Conservation (phyloP, 768 basidiomycete genomes). For the Lactifluus echinatus region DNA sequence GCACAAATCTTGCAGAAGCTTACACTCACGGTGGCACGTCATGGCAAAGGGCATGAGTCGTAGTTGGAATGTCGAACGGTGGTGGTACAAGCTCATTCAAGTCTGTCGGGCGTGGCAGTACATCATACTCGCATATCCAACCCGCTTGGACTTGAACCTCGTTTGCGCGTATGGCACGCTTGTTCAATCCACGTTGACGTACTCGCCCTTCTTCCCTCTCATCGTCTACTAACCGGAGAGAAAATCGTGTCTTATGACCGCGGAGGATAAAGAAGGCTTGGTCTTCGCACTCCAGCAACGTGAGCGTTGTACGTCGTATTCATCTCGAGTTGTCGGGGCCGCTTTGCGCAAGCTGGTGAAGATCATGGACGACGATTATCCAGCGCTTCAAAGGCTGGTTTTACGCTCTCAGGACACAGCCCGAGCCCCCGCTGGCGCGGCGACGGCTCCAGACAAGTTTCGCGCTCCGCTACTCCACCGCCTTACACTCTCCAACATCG, state of each 20-base stretch:
- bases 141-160: background rate
- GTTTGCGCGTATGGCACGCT: conserved; percentile 2
- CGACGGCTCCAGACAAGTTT: too few species aligned
- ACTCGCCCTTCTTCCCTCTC: conserved; percentile 5
- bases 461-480: too few species aligned
- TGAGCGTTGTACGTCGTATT: conserved; percentile 5
- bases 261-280: background rate
- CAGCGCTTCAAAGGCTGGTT: background rate
- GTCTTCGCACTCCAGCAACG: background rate
- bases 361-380: background rate
- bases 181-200: background rate
- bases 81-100: conserved; percentile 10
- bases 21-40: too few species aligned
- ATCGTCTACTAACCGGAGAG: background rate
- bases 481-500: too few species aligned
- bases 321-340: background rate
- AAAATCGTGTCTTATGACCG: background rate
- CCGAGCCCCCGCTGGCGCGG: background rate
- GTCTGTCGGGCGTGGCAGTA: background rate
- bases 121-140: background rate
- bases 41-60: too few species aligned
- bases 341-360: background rate
- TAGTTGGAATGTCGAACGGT: conserved; percentile 2
- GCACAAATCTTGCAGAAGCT: too few species aligned
- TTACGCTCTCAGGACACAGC: background rate